phyloP scores from a whole-genome alignment of 306 rosid species.

The Glycine latifolia region DNA sequence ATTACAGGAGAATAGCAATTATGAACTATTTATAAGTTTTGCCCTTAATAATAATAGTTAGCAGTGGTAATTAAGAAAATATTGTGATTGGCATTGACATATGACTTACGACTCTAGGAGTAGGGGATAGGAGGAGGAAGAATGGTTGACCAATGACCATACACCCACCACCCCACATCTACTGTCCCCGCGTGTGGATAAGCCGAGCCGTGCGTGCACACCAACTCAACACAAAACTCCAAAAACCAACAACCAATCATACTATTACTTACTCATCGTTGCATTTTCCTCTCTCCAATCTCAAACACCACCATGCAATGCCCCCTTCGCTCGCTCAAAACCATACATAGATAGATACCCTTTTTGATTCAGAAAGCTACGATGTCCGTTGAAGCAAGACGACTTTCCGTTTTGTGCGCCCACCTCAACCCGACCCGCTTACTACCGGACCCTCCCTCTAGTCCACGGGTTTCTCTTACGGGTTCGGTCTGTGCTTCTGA shows the following conservation, averaged over 20 bases:
- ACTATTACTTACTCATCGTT: no score
- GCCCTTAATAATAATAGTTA: no score
- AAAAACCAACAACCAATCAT: neutral
- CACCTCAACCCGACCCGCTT: constrained; percentile 63
- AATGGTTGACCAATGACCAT: neutral
- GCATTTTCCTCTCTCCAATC: neutral
- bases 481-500: constrained; percentile 46
- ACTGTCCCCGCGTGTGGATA: neutral
- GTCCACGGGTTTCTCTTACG: neutral
- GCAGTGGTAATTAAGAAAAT: no score
- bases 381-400: constrained; percentile 57
- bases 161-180: neutral
- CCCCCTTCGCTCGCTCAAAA: neutral
- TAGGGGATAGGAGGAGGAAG: neutral
- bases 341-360: neutral
- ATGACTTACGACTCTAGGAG: no score
- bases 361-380: neutral
- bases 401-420: constrained; percentile 73
- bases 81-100: no score
- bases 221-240: constrained; percentile 16
- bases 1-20: no score
- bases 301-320: neutral
- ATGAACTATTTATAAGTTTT: no score
- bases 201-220: neutral
- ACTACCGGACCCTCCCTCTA: constrained; percentile 6